Evolutionary conservation across 805 yeast genomes (phyloP).

Genomic region (Nakazawaea ambrosiae): DNA sequence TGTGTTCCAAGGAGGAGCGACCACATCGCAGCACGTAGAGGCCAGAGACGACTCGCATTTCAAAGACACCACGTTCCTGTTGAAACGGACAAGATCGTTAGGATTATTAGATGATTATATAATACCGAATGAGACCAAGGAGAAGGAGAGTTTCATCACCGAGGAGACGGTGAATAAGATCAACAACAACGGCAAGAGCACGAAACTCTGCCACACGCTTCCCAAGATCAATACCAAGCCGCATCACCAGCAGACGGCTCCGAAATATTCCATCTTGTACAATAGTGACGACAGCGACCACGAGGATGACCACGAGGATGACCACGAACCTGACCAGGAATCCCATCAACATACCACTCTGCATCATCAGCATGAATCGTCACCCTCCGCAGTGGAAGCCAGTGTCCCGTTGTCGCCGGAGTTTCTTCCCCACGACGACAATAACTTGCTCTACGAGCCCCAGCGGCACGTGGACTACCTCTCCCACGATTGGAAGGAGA

Average conservation of each 20-base stretch:
- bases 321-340: neutral
- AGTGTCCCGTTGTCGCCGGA: conserved; percentile 9
- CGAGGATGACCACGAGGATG: conserved; percentile 2
- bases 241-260: neutral
- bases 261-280: conserved; percentile 7
- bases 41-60: conserved; percentile 69
- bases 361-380: neutral
- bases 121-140: conserved; percentile 55
- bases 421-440: conserved; percentile 71
- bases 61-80: conserved; percentile 58
- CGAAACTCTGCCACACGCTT: conserved; percentile 2
- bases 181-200: conserved; percentile 13
- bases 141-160: conserved; percentile 87
- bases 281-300: conserved; percentile 7
- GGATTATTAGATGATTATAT: conserved; percentile 59
- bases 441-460: conserved; percentile 73
- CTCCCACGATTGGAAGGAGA: conserved; percentile 93
- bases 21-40: conserved; percentile 60
- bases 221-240: conserved; percentile 7
- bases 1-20: conserved; percentile 50
- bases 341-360: neutral
- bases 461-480: conserved; percentile 89
- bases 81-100: conserved; percentile 77
- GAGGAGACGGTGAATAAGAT: conserved; percentile 93
- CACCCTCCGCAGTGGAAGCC: neutral